These are phyloP conservation scores for Agaricus blazei DNA, from an alignment of 768 basidiomycete species.

Conservation along the genomic window DNA sequence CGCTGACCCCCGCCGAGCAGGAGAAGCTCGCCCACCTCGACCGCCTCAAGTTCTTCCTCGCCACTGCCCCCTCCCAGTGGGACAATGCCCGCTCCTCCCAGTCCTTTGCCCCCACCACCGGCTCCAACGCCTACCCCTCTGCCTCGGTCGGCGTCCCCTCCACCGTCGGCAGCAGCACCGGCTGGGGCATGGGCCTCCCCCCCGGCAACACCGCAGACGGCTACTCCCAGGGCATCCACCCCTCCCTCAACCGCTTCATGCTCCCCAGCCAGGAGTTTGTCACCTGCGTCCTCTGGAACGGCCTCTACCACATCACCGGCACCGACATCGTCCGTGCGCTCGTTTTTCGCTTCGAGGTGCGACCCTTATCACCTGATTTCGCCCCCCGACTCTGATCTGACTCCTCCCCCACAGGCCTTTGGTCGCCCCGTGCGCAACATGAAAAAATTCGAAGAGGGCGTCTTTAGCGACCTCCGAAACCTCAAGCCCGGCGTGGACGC, in stretches of 20 bases:
- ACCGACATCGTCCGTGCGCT: constrained; percentile 95
- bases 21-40: constrained; percentile 74
- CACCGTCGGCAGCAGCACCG: constrained; percentile 6
- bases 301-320: constrained; percentile 90
- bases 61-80: constrained; percentile 80
- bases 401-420: constrained; percentile 47
- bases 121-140: constrained; percentile 13
- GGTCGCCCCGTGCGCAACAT: constrained; percentile 86
- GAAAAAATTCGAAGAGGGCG: constrained; percentile 98
- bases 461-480: constrained; percentile 90
- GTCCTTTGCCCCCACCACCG: constrained; percentile 13
- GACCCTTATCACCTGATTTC: constrained; percentile 13
- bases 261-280: constrained; percentile 87
- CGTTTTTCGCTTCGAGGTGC: constrained; percentile 87
- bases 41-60: constrained; percentile 83
- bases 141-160: background rate
- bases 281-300: constrained; percentile 88
- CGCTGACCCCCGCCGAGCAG: constrained; percentile 59
- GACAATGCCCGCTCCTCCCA: constrained; percentile 29
- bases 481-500: constrained; percentile 92
- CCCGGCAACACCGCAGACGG: constrained; percentile 18
- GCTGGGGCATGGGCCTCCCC: constrained; percentile 11
- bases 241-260: constrained; percentile 79
- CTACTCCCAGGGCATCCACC: constrained; percentile 49
- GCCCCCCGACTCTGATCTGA: background rate